Evolutionary conservation across 768 basidiomycete species (phyloP), one percentile per base, ranked within the genome.

Genomic region (Antrodiella citrinella): DNA sequence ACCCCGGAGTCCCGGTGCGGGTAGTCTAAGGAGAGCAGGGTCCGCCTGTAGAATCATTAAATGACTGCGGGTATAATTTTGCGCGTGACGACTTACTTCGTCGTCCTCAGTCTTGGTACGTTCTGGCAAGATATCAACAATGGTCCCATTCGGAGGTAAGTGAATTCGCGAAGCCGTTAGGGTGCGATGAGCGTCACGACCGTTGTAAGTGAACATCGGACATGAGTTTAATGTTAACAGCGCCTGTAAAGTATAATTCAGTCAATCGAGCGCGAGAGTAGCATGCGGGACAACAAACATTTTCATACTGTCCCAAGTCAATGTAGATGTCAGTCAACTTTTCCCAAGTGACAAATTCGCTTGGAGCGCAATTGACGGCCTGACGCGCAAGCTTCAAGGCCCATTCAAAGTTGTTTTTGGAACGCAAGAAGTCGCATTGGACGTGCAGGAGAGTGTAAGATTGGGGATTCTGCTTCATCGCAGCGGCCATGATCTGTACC

Each of bases 181-280:
- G 64, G 78, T 81, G 3, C 93, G 80, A 63, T 99, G 96, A 2
- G 84, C 74, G 65, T 99, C 96, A 19, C 94, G 83, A 41, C 96
- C 95, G 61, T 96, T 96, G 70, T 89, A 98, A 5, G 96, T 98
- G 69, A 99, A 99, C 96, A 99, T 98, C 2, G 95, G 94, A 70
- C 96, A 97, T n/a, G 94, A 97, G 63, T 97, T 97, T 45, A 97
- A 80, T 1, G 95, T 96, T 39, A 97, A 73, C 12, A 98, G 72
- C 0, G 93, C 92, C 74, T 75, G 44, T 5, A 12, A 11, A 23
- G 22, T 20, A 40, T 35, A 15, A 45, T 49, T 39, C 20, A 18
- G 13, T 23, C 42, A 26, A 10, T 1, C 10, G 19, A 10, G 10
- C 9, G 10, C 23, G 23, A 26, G 41, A 10, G 35, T 10, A 38